Conservation (phyloP, 1,139 yeast species). For the Hansenula lynferdii region DNA sequence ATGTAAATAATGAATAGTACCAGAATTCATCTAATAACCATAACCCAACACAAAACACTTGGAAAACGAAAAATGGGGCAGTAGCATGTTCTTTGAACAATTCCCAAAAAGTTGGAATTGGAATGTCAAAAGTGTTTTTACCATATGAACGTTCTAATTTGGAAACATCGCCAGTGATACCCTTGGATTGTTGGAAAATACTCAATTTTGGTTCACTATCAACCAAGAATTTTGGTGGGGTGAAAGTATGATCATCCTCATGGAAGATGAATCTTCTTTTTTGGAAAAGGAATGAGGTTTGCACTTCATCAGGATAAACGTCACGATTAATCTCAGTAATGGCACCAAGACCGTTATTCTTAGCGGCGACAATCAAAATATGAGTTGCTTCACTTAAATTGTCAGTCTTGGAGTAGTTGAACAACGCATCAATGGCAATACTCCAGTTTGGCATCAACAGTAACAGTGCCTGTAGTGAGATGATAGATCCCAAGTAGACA, state of each 20-base stretch:
- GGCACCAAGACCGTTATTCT: slow-evolving; percentile 83
- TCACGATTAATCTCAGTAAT: slow-evolving; percentile 64
- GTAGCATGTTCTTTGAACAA: slow-evolving; percentile 96
- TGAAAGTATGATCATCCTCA: slow-evolving; percentile 46
- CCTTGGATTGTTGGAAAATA: slow-evolving; percentile 56
- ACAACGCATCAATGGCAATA: slow-evolving; percentile 61
- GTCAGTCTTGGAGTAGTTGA: slow-evolving; percentile 57
- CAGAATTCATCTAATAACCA: slow-evolving; percentile 98
- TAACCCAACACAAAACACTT: slow-evolving; percentile 88
- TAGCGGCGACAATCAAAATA: slow-evolving; percentile 74
- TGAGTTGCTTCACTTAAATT: slow-evolving; percentile 60
- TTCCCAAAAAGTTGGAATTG: slow-evolving; percentile 87
- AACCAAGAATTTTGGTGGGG: slow-evolving; percentile 78
- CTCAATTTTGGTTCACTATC: slow-evolving; percentile 59
- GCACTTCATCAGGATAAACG: slow-evolving; percentile 55
- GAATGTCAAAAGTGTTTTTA: slow-evolving; percentile 84
- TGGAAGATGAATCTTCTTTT: slow-evolving; percentile 85
- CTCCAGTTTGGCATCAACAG: slow-evolving; percentile 98
- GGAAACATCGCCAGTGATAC: slow-evolving; percentile 57
- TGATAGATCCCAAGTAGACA: slow-evolving; percentile 71
- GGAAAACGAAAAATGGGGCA: slow-evolving; percentile 97
- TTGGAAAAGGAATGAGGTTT: slow-evolving; percentile 78
- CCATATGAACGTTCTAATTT: slow-evolving; percentile 66
- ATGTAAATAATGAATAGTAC: slow-evolving; percentile 89
- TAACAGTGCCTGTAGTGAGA: slow-evolving; percentile 69